A percentile compares a stretch with the other conserved stretches of the same genome.
Evolutionary conservation across 768 basidiomycete species (phyloP).

Genomic region (Cystofilobasidium bisporidii): DNA sequence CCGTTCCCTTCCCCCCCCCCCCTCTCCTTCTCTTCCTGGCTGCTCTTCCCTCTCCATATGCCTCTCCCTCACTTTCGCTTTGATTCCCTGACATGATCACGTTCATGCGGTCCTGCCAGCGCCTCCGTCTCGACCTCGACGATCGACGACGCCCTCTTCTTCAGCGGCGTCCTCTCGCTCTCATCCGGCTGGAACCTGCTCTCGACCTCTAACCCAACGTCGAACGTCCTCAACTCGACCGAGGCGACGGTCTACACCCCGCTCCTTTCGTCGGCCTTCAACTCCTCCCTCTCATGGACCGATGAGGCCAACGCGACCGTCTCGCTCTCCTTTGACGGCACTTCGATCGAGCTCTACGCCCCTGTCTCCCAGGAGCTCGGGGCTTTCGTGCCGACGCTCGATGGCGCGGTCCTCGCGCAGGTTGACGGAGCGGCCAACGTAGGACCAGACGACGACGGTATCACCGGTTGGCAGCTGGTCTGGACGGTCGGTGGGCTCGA

Average conservation of each 20-base stretch:
- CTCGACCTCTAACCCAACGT: background rate
- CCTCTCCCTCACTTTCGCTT: no score
- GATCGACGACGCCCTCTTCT: slow-evolving; percentile 13
- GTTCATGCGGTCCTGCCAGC: no score
- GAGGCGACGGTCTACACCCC: background rate
- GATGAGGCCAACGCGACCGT: background rate
- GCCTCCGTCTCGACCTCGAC: background rate
- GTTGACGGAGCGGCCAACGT: slow-evolving; percentile 17
- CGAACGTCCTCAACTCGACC: slow-evolving; percentile 13
- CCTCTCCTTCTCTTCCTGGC: no score
- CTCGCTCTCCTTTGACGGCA: slow-evolving; percentile 4
- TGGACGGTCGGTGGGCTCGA: background rate
- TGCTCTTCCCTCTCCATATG: background rate
- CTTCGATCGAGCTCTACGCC: background rate
- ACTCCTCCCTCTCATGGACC: slow-evolving; percentile 19
- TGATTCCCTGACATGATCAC: no score
- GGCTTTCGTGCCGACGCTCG: slow-evolving; percentile 17
- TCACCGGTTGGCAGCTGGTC: background rate
- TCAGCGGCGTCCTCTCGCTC: background rate
- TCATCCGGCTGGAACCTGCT: slow-evolving; percentile 17
- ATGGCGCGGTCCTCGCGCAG: background rate
- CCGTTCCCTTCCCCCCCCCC: no score
- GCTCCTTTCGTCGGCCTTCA: background rate
- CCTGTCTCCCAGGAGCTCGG: slow-evolving; percentile 7
- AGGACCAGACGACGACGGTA: background rate